Evolutionary conservation across 345 rosid genomes (phyloP).

Genomic region (Camelina neglecta): DNA sequence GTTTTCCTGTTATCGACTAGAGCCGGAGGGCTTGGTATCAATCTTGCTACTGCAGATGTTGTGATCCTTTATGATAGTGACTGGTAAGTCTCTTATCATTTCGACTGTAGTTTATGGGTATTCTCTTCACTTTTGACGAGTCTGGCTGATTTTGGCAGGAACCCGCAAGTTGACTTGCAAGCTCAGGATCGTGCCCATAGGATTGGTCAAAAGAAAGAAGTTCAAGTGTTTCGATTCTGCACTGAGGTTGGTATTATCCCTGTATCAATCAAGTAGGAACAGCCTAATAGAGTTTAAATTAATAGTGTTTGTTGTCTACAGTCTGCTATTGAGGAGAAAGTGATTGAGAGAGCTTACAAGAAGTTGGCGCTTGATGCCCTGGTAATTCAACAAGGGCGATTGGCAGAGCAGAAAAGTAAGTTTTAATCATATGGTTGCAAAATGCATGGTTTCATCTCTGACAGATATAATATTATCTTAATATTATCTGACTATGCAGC

Average conservation of each 20-base stretch:
- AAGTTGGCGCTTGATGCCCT: conserved; percentile 98
- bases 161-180: conserved; percentile 99
- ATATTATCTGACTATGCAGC: conserved; percentile 51
- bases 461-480: background rate
- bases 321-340: conserved; percentile 99
- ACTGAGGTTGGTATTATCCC: conserved; percentile 69
- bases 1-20: conserved; percentile 96
- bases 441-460: conserved; percentile 12
- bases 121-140: conserved; percentile 35
- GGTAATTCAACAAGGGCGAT: conserved; percentile 95
- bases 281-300: background rate
- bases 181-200: conserved; percentile 99
- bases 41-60: conserved; percentile 99
- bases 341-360: conserved; percentile 98
- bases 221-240: conserved; percentile 97
- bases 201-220: conserved; percentile 99
- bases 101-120: conserved; percentile 11
- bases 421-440: background rate
- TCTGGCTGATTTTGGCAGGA: conserved; percentile 60
- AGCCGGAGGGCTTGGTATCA: conserved; percentile 99
- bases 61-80: conserved; percentile 99
- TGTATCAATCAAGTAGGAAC: conserved; percentile 9
- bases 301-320: conserved; percentile 48
- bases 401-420: conserved; percentile 98
- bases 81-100: conserved; percentile 59